These are phyloP conservation scores for Bremia lactucae DNA, from an alignment of 352 stramenopile species.

Conservation along the genomic window DNA sequence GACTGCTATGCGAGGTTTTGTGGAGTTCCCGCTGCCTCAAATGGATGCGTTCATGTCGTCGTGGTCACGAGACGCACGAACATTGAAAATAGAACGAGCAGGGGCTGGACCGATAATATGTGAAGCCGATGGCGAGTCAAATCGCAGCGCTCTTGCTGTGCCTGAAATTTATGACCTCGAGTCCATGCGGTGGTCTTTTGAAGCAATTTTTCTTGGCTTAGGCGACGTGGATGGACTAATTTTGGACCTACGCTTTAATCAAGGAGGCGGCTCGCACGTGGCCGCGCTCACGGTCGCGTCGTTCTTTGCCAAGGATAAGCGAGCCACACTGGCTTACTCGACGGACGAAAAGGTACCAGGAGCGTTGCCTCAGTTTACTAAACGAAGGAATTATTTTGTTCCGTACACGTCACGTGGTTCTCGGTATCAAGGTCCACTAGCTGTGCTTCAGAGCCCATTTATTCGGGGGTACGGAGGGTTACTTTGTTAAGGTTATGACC, in stretches of 20 bases:
- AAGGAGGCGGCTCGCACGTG: conserved; percentile 53
- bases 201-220: conserved; percentile 59
- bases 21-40: conserved; percentile 60
- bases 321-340: conserved; percentile 38
- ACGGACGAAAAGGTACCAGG: conserved; percentile 57
- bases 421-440: conserved; percentile 55
- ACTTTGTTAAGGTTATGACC: background rate
- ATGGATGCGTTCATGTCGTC: conserved; percentile 48
- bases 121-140: conserved; percentile 8
- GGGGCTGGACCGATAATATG: conserved; percentile 8
- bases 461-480: conserved; percentile 53
- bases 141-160: conserved; percentile 24
- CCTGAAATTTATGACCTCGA: conserved; percentile 81
- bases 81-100: background rate
- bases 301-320: conserved; percentile 50
- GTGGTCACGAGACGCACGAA: conserved; percentile 18
- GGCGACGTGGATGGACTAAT: conserved; percentile 61
- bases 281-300: conserved; percentile 56
- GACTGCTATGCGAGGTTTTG: conserved; percentile 66
- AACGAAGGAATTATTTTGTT: conserved; percentile 49
- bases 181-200: conserved; percentile 79
- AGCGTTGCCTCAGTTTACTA: conserved; percentile 30
- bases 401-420: conserved; percentile 41
- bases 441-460: conserved; percentile 62
- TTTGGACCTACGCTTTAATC: conserved; percentile 66